Evolutionary conservation across 2,329 filamentous ascomycete genomes (phyloP).

Genomic region (Epicoccum sorghinum): DNA sequence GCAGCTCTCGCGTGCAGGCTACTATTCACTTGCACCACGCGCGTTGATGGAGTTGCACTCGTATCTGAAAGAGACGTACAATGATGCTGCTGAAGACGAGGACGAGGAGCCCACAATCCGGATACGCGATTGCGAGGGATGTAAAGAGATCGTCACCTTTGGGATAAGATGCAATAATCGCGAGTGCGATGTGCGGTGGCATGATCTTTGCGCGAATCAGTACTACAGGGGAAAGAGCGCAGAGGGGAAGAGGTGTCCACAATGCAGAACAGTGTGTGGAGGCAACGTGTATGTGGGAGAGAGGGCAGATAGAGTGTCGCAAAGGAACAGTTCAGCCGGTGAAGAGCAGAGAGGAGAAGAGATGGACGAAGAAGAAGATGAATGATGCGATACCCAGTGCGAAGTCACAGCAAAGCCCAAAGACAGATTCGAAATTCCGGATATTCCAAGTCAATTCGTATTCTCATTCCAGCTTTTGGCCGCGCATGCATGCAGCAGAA

Average conservation of each 20-base stretch:
- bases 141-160: slow-evolving; percentile 85
- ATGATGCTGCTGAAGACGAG: slow-evolving; percentile 62
- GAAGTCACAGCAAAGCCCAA: neutral
- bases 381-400: slow-evolving; percentile 10
- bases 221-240: slow-evolving; percentile 32
- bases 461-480: slow-evolving; percentile 4
- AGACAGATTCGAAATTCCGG: neutral
- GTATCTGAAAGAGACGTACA: slow-evolving; percentile 90
- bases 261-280: slow-evolving; percentile 38
- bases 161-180: slow-evolving; percentile 43
- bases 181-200: slow-evolving; percentile 40
- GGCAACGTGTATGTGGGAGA: slow-evolving; percentile 60
- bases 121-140: slow-evolving; percentile 87
- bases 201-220: slow-evolving; percentile 42
- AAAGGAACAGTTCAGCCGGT: slow-evolving; percentile 16
- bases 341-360: slow-evolving; percentile 3
- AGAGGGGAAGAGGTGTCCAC: slow-evolving; percentile 36
- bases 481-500: neutral
- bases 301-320: slow-evolving; percentile 29
- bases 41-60: slow-evolving; percentile 82
- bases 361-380: slow-evolving; percentile 13
- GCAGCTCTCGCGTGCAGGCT: slow-evolving; percentile 72
- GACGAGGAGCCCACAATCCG: slow-evolving; percentile 60
- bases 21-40: slow-evolving; percentile 77
- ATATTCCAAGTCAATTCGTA: neutral